Evolutionary conservation across 352 stramenopile genomes (phyloP).

Genomic region (Sclerospora graminicola): DNA sequence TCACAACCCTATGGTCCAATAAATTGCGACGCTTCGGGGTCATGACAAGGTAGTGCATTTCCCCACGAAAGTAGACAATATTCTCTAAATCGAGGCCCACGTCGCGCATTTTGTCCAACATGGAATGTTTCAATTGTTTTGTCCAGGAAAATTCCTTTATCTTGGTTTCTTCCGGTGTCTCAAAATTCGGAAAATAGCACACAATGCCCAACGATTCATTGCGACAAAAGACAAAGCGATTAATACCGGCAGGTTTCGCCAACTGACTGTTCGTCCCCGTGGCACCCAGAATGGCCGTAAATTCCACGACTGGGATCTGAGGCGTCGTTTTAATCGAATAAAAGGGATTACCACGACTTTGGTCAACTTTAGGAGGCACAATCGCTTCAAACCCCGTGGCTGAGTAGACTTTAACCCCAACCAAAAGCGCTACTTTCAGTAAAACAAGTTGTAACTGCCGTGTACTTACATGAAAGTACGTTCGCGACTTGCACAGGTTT

Average conservation of each 20-base stretch:
- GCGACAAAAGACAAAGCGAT: constrained; percentile 55
- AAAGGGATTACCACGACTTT: constrained; percentile 34
- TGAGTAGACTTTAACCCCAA: no score
- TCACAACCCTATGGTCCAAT: constrained; percentile 40
- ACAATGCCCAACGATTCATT: constrained; percentile 71
- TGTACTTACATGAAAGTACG: no score
- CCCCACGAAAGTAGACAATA: constrained; percentile 73
- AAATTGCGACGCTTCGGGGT: constrained; percentile 58
- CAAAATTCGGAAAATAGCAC: constrained; percentile 61
- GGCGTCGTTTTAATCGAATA: constrained; percentile 52
- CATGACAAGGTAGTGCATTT: constrained; percentile 80
- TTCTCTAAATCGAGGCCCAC: constrained; percentile 61
- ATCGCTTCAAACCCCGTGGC: no score
- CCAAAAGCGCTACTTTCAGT: no score
- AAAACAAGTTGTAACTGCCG: no score
- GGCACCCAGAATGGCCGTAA: constrained; percentile 47
- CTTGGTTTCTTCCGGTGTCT: constrained; percentile 48
- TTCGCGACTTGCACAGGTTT: no score
- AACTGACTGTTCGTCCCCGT: constrained; percentile 48
- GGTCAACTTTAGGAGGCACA: no score
- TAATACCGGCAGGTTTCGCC: constrained; percentile 38
- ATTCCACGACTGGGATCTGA: constrained; percentile 52
- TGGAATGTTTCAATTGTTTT: constrained; percentile 56
- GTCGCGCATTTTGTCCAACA: constrained; percentile 52
- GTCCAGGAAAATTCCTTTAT: constrained; percentile 70